Evolutionary conservation across 306 rosid genomes (phyloP), one percentile per base, ranked within the genome.

Genomic region (Prunus salicina): DNA sequence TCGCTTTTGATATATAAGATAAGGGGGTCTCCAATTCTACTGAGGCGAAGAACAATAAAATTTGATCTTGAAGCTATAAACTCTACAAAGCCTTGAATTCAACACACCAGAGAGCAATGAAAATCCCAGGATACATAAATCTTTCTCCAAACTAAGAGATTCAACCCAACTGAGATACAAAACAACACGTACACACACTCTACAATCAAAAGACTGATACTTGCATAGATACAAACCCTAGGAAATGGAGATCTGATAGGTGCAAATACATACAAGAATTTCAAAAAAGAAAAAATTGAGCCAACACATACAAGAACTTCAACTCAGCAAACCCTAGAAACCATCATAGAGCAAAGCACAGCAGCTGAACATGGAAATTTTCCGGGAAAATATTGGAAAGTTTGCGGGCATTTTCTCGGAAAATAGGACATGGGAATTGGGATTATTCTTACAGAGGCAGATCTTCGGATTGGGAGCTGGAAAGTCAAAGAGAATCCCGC

Each of bases 191-290:
- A 67, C 38, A 69, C 8, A 60, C 10, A 32, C 69, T 2, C 63
- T 61, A 13, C 22, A 19, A 57, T 45, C 24, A 67, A 65, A 46
- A 56, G 27, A 12, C 7, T n/a, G 18, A 20, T 12, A 47, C 16
- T 45, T 43, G 65, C 63, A 22, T 3, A 55, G 28, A 86, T 79
- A 32, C 38, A 38, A 47, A 78, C 60, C 41, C 74, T 22, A 71
- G 46, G 73, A 60, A 60, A 63, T 24, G 68, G 56, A 69, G 82
- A 85, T 85, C 82, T 53, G 67, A 79, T 34, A 45, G 71, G 64
- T 43, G 46, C 41, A 16, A 19, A 25, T 28, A 43, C 18, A 38
- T 13, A 49, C 61, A 28, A 18, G 28, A 9, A 19, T 20, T 63
- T 63, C 8, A 15, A 11, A 9, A 34, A 8, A 5, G 20, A 70